Conservation (phyloP, 1,139 yeast species). For the Meyerozyma elateridarum region DNA sequence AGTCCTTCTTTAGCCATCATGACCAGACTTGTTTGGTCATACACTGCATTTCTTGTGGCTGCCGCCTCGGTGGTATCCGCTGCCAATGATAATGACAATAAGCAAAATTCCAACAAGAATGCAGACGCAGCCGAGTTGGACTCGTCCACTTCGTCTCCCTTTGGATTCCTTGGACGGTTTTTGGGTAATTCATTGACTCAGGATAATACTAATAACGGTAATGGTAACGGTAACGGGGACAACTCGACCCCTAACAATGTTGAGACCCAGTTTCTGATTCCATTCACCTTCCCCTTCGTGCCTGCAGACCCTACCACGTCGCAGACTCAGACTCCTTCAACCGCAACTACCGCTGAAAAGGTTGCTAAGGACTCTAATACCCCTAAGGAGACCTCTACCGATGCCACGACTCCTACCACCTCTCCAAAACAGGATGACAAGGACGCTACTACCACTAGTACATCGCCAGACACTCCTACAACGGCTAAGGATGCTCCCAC, state of each 20-base stretch:
- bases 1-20: constrained; percentile 11
- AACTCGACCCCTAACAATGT: too few relatives aligned
- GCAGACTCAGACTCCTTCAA: neutral
- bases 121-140: neutral
- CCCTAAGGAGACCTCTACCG: neutral
- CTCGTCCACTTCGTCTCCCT: too few relatives aligned
- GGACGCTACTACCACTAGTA: neutral
- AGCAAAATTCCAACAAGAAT: neutral
- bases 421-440: neutral
- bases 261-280: too few relatives aligned
- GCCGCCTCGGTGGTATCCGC: constrained; percentile 6
- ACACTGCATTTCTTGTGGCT: constrained; percentile 6
- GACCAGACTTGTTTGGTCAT: constrained; percentile 5
- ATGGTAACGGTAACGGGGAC: too few relatives aligned
- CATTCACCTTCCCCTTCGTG: neutral
- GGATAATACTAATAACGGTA: too few relatives aligned
- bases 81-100: constrained; percentile 4
- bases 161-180: neutral
- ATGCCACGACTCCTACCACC: neutral
- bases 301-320: neutral
- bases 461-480: neutral
- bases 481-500: neutral
- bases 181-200: too few relatives aligned
- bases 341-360: neutral
- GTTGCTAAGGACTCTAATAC: neutral